Evolutionary conservation across 208 protist species (phyloP).

Genomic region (Lotmaria passim): DNA sequence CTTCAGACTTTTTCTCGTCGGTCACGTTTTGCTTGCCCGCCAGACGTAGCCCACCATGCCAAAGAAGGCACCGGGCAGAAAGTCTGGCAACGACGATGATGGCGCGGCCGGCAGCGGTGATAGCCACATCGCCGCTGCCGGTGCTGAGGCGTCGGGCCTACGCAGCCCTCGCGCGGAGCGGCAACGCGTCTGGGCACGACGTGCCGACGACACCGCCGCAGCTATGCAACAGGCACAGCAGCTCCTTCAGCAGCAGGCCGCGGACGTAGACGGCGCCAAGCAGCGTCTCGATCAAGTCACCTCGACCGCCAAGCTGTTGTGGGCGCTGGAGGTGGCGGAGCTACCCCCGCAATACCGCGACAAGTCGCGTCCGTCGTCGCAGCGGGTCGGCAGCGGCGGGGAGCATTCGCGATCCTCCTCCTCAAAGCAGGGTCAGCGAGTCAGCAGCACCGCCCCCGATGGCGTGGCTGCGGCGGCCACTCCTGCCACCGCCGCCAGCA

Average conservation of each 20-base stretch:
- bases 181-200: slow-evolving; percentile 25
- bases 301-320: slow-evolving; percentile 19
- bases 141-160: background rate
- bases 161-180: slow-evolving; percentile 16
- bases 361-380: slow-evolving; percentile 12
- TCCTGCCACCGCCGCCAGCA: too few relatives aligned
- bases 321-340: slow-evolving; percentile 20
- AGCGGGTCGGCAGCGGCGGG: slow-evolving; percentile 12
- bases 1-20: background rate
- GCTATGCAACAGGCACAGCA: slow-evolving; percentile 29
- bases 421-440: slow-evolving; percentile 7
- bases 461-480: background rate
- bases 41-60: slow-evolving; percentile 13
- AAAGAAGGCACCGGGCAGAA: slow-evolving; percentile 17
- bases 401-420: too few relatives aligned
- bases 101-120: background rate
- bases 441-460: background rate
- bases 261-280: slow-evolving; percentile 15
- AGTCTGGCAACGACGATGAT: slow-evolving; percentile 1
- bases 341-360: slow-evolving; percentile 27
- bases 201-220: slow-evolving; percentile 20
- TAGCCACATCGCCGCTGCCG: background rate
- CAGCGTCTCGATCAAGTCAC: slow-evolving; percentile 24
- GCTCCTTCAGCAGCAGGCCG: slow-evolving; percentile 26
- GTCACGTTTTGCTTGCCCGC: too few relatives aligned